phyloP scores from a whole-genome alignment of 2,329 filamentous ascomycete species.

The Alternaria solani region DNA sequence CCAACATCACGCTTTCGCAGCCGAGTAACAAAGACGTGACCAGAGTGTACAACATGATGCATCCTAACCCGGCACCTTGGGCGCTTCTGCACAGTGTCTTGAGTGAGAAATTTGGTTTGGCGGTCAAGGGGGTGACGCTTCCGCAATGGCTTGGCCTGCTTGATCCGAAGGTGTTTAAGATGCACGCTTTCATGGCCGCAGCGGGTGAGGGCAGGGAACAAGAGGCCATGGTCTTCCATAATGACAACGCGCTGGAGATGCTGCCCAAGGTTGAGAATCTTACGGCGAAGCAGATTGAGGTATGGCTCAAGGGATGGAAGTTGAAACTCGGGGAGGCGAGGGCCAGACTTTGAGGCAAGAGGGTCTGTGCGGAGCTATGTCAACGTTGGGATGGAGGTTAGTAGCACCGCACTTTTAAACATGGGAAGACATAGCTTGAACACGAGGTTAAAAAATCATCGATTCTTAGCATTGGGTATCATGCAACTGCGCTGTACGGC shows the following conservation, averaged over 20 bases:
- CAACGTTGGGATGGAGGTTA: neutral
- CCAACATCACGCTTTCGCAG: neutral
- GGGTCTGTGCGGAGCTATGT: neutral
- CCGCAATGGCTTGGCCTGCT: conserved; percentile 1
- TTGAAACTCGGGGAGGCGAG: neutral
- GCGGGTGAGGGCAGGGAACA: neutral
- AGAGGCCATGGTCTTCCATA: neutral
- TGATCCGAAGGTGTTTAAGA: neutral
- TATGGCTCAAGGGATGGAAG: neutral
- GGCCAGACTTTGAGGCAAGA: neutral
- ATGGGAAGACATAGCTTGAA: neutral
- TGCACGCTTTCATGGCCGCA: neutral
- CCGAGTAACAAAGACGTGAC: neutral
- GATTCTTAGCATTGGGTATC: neutral
- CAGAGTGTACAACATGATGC: conserved; percentile 7
- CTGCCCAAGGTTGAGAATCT: neutral
- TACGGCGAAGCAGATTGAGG: neutral
- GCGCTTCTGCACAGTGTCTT: neutral
- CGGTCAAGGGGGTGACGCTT: neutral
- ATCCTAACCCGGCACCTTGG: conserved; percentile 1
- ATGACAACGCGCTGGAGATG: neutral
- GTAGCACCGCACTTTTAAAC: neutral
- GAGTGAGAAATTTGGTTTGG: neutral
- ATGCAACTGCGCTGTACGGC: neutral
- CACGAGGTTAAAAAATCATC: neutral